Evolutionary conservation across 2,329 filamentous ascomycete genomes (phyloP).

Genomic region (Teratosphaeria zuluensis): DNA sequence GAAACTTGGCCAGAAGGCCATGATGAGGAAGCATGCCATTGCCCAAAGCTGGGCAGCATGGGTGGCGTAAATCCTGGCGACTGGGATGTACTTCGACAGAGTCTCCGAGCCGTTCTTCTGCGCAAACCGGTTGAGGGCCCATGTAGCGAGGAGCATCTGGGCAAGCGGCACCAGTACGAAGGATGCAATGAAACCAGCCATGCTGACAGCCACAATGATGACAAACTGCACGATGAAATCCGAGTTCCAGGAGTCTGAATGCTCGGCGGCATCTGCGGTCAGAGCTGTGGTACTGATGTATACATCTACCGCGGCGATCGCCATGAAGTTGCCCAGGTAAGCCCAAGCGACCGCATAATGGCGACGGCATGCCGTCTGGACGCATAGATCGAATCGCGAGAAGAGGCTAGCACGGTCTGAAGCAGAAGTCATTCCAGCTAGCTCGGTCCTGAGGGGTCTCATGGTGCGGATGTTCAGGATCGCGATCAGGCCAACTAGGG

Average conservation of each 20-base stretch:
- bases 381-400: conserved; percentile 2
- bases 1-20: conserved; percentile 10
- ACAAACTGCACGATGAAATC: conserved; percentile 8
- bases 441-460: neutral
- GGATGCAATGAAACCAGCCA: conserved; percentile 9
- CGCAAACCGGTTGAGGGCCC: conserved; percentile 3
- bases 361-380: conserved; percentile 3
- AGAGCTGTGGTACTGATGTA: conserved; percentile 7
- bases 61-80: conserved; percentile 9
- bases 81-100: conserved; percentile 7
- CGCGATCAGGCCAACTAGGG: neutral
- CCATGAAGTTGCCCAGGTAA: conserved; percentile 8
- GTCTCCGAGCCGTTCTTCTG: conserved; percentile 3
- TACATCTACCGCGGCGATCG: conserved; percentile 10
- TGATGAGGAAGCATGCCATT: conserved; percentile 9
- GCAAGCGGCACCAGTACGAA: conserved; percentile 13
- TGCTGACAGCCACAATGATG: conserved; percentile 2
- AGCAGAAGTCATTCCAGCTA: neutral
- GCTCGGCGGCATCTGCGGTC: conserved; percentile 6
- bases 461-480: neutral
- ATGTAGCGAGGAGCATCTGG: conserved; percentile 8
- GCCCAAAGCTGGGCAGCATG: conserved; percentile 13
- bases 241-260: conserved; percentile 4
- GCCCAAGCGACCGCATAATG: conserved; percentile 7
- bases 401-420: neutral